Evolutionary conservation across 495 filamentous ascomycete species (phyloP).

Genomic region (Schizothecium vesticola): DNA sequence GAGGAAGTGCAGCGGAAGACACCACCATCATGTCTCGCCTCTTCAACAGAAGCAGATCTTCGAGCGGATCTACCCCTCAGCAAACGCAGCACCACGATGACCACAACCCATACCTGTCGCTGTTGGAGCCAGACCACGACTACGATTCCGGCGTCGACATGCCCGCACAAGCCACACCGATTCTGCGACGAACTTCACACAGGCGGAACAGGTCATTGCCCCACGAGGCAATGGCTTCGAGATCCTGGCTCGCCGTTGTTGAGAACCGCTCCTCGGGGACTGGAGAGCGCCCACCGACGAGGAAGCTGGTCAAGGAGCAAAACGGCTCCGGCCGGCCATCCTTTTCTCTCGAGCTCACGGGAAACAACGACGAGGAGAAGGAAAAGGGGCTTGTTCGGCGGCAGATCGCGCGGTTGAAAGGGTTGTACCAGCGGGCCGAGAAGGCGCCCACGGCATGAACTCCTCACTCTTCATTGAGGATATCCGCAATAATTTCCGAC

Average conservation of each 20-base stretch:
- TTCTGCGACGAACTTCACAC: background rate
- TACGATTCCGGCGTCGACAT: background rate
- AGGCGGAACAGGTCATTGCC: constrained; percentile 3
- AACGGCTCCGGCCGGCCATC: constrained; percentile 21
- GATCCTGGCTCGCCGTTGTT: constrained; percentile 21
- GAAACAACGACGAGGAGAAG: constrained; percentile 20
- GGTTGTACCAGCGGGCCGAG: constrained; percentile 22
- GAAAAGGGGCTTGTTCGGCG: constrained; percentile 24
- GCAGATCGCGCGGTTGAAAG: constrained; percentile 23
- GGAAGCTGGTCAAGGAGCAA: constrained; percentile 24
- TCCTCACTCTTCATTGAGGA: background rate
- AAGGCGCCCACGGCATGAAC: constrained; percentile 5
- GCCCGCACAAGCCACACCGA: background rate
- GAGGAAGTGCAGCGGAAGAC: background rate
- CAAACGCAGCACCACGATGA: constrained; percentile 11
- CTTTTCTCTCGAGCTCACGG: constrained; percentile 23
- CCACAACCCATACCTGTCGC: constrained; percentile 23
- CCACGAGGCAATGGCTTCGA: background rate
- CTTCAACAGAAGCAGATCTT: constrained; percentile 13
- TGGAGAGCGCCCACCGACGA: constrained; percentile 22
- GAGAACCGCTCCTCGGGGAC: constrained; percentile 15
- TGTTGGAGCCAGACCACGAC: constrained; percentile 21
- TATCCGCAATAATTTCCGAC: background rate
- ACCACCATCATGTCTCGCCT: constrained; percentile 19
- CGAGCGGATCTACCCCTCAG: background rate